Evolutionary conservation across 2,329 filamentous ascomycete genomes (phyloP).

Genomic region (Colletotrichum australisinense): DNA sequence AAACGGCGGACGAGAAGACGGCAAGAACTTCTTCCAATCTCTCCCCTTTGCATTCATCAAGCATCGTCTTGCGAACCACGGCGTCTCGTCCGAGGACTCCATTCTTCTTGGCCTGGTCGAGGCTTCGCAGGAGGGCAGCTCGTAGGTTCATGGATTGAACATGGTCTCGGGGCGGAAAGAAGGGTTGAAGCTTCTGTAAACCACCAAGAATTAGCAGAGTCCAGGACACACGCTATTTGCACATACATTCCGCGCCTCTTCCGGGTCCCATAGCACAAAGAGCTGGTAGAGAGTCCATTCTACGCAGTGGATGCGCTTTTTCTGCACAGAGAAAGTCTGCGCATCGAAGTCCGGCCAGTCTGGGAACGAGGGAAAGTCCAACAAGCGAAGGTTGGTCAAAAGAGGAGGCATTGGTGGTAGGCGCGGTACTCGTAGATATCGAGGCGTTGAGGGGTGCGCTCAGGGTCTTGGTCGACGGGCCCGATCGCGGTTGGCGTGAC

Average conservation of each 20-base stretch:
- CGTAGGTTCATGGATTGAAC: constrained; percentile 92
- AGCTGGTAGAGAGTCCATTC: constrained; percentile 95
- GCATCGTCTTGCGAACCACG: constrained; percentile 90
- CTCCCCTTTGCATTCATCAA: constrained; percentile 95
- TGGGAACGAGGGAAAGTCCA: constrained; percentile 79
- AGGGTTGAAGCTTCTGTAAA: constrained; percentile 82
- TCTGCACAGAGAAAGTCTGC: constrained; percentile 82
- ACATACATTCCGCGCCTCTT: constrained; percentile 77
- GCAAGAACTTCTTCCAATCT: constrained; percentile 88
- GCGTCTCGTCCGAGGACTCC: constrained; percentile 83
- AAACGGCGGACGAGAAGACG: constrained; percentile 83
- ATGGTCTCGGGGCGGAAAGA: constrained; percentile 91
- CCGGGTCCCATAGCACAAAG: constrained; percentile 84
- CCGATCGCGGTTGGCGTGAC: constrained; percentile 40
- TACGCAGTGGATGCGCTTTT: constrained; percentile 82
- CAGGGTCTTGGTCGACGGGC: constrained; percentile 33
- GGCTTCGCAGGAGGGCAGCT: constrained; percentile 80
- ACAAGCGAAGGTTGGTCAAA: constrained; percentile 86
- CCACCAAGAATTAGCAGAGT: not conserved
- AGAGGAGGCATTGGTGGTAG: constrained; percentile 70
- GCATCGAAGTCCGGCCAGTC: constrained; percentile 85
- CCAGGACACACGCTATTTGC: not conserved
- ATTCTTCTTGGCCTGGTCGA: constrained; percentile 90
- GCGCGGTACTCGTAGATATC: constrained; percentile 46
- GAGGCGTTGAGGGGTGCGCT: constrained; percentile 20